Evolutionary conservation across 1,139 yeast genomes (phyloP).

Genomic region (Nakaseomyces delphensis): DNA sequence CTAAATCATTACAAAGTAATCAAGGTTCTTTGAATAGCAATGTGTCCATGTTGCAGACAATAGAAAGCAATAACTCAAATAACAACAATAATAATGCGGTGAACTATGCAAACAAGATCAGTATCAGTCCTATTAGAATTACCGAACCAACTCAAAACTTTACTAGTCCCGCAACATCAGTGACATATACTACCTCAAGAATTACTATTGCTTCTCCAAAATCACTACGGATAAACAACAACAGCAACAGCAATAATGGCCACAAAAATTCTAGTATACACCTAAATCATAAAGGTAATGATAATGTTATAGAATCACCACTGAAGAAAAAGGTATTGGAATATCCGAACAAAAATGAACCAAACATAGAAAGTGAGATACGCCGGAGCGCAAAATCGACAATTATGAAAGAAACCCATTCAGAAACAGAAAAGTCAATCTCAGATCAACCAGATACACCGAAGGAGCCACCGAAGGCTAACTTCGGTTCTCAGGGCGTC

Average conservation of each 20-base stretch:
- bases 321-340: slow-evolving; percentile 4
- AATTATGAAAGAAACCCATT: background rate
- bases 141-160: slow-evolving; percentile 6
- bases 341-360: background rate
- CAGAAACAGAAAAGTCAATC: background rate
- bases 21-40: slow-evolving; percentile 3
- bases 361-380: background rate
- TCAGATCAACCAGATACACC: background rate
- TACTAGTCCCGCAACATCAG: slow-evolving; percentile 31
- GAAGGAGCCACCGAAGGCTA: background rate
- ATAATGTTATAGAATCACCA: slow-evolving; percentile 8
- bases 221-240: background rate
- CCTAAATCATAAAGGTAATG: background rate
- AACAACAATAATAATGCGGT: background rate
- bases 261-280: background rate
- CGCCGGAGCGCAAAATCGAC: background rate
- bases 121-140: slow-evolving; percentile 1
- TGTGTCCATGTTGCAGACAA: slow-evolving; percentile 3
- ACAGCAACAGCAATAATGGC: background rate
- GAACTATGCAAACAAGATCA: slow-evolving; percentile 1
- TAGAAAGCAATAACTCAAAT: background rate
- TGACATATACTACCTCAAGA: slow-evolving; percentile 30
- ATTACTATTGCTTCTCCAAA: slow-evolving; percentile 28
- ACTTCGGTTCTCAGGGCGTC: slow-evolving; percentile 8
- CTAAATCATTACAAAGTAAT: slow-evolving; percentile 4